Percentiles rank a stretch among this genome's conserved stretches.
These are phyloP conservation scores for Chenopodium formosanum DNA, from an alignment of 148 eudicot species.

Conservation along the genomic window DNA sequence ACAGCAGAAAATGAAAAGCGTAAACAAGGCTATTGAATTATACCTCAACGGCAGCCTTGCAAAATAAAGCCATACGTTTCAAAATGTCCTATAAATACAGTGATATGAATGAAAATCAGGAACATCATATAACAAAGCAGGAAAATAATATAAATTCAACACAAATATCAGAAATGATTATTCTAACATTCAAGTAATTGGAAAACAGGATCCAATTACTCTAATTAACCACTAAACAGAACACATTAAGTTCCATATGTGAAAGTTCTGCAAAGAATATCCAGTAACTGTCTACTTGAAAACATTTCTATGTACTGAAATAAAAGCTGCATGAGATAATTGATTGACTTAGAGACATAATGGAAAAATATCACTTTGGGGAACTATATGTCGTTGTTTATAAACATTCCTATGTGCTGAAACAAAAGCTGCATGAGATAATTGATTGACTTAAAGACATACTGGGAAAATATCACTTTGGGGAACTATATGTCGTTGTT, in stretches of 20 bases:
- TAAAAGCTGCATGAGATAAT: too few relatives aligned
- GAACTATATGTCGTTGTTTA: neutral
- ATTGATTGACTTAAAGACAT: too few relatives aligned
- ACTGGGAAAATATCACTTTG: neutral
- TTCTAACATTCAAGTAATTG: neutral
- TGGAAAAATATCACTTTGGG: neutral
- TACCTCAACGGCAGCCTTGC: slow-evolving; percentile 99
- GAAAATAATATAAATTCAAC: neutral
- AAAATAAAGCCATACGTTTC: slow-evolving; percentile 88
- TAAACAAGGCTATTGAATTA: neutral
- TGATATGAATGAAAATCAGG: neutral
- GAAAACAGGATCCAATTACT: neutral
- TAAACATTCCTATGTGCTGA: too few relatives aligned
- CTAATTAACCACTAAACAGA: neutral
- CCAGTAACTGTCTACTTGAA: neutral
- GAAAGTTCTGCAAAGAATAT: neutral
- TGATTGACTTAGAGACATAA: too few relatives aligned
- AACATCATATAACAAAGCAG: neutral
- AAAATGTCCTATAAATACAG: slow-evolving; percentile 66
- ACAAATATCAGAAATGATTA: neutral
- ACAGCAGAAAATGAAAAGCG: neutral
- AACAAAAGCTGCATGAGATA: too few relatives aligned
- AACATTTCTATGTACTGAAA: too few relatives aligned
- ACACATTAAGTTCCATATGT: neutral
- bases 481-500: neutral